These are phyloP conservation scores for Cercophora sp. DNA, from an alignment of 495 filamentous ascomycete species.

Conservation along the genomic window DNA sequence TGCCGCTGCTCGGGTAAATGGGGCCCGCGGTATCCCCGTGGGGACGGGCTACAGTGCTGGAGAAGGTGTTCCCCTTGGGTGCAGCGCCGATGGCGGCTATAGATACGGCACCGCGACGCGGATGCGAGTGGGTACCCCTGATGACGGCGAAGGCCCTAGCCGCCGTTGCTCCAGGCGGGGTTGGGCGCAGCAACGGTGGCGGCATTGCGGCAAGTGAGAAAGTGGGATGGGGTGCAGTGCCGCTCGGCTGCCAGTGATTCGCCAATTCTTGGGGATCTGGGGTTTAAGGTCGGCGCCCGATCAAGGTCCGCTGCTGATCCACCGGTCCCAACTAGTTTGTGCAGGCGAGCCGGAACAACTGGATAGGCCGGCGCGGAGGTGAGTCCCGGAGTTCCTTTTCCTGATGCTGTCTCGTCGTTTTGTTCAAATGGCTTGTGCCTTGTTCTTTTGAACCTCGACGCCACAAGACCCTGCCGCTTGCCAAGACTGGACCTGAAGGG, in stretches of 20 bases:
- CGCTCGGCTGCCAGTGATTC: not conserved
- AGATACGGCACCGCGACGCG: not conserved
- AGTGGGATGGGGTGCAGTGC: not conserved
- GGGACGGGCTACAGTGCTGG: not conserved
- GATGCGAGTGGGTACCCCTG: not conserved
- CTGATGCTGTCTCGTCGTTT: not conserved
- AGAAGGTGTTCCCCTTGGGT: not conserved
- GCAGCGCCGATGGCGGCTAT: not conserved
- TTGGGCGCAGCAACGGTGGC: not conserved
- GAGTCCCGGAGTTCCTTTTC: slow-evolving; percentile 4
- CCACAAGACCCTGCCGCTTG: not conserved
- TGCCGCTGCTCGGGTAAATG: slow-evolving; percentile 2
- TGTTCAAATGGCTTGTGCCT: not conserved
- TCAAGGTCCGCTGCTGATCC: not conserved
- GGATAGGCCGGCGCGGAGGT: not conserved
- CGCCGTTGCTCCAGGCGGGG: not conserved
- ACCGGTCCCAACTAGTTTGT: not conserved
- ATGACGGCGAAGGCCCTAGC: not conserved
- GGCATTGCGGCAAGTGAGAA: slow-evolving; percentile 6
- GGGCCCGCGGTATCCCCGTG: not conserved
- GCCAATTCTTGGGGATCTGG: not conserved
- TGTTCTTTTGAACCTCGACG: not conserved
- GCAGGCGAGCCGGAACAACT: not conserved
- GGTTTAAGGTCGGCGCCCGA: not conserved
- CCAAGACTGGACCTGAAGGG: not conserved